Conservation (phyloP, 768 basidiomycete species). For the Naganishia onofrii region DNA sequence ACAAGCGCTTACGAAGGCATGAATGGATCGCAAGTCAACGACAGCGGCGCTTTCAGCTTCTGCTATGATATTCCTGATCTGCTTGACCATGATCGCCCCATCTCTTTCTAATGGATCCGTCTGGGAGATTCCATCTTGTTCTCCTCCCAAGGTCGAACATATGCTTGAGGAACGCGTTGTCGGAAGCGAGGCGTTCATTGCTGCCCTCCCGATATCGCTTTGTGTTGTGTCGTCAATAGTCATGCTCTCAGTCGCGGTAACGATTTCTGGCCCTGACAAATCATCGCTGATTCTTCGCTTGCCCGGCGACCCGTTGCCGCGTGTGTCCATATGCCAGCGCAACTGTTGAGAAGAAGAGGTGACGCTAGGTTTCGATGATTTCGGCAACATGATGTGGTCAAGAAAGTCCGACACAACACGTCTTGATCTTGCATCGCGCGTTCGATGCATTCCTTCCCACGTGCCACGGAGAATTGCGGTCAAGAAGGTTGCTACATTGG, state of each 20-base stretch:
- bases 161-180: neutral
- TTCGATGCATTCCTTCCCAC: conserved; percentile 40
- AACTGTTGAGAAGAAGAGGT: neutral
- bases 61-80: conserved; percentile 13
- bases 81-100: conserved; percentile 1
- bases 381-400: conserved; percentile 34
- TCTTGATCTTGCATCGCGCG: conserved; percentile 36
- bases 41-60: conserved; percentile 19
- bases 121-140: neutral
- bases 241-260: neutral
- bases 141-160: neutral
- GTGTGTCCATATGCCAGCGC: neutral
- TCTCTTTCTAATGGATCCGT: neutral
- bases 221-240: neutral
- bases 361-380: neutral
- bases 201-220: neutral
- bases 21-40: conserved; percentile 25
- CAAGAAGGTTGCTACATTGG: conserved; percentile 35
- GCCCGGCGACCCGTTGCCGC: neutral
- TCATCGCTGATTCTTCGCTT: neutral
- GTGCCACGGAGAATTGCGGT: conserved; percentile 40
- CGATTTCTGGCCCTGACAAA: neutral
- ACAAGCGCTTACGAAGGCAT: conserved; percentile 7
- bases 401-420: conserved; percentile 37
- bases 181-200: neutral